Evolutionary conservation across 768 basidiomycete species (phyloP).

Genomic region (Imleria badia): DNA sequence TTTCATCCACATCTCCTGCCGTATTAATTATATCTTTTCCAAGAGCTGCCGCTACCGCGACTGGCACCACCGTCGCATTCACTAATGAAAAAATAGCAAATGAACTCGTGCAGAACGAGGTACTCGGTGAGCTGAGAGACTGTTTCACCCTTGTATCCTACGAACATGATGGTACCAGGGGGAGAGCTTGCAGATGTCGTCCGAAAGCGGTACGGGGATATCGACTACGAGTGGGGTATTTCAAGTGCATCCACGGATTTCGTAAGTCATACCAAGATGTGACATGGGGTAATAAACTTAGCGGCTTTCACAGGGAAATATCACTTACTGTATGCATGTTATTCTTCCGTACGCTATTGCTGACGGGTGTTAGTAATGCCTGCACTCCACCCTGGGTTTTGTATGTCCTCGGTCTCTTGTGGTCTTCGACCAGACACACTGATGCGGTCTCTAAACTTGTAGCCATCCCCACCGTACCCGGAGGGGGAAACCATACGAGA

Average conservation of each 20-base stretch:
- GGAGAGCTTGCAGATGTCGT: slow-evolving; percentile 63
- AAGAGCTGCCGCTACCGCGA: slow-evolving; percentile 68
- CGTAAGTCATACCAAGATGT: slow-evolving; percentile 42
- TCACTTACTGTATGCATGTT: slow-evolving; percentile 61
- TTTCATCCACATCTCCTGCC: not conserved
- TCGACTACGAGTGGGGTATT: slow-evolving; percentile 70
- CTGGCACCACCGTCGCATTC: slow-evolving; percentile 56
- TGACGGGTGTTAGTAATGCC: slow-evolving; percentile 48
- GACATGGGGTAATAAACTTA: not conserved
- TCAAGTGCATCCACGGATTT: slow-evolving; percentile 79
- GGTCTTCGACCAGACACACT: not conserved
- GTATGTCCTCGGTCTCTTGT: slow-evolving; percentile 16
- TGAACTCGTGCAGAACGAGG: slow-evolving; percentile 70
- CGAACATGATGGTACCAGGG: slow-evolving; percentile 37
- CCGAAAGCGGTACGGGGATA: slow-evolving; percentile 56
- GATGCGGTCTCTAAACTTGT: not conserved
- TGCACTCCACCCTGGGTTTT: slow-evolving; percentile 70
- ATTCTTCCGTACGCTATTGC: not conserved
- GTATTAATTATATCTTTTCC: not conserved
- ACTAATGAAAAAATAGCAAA: slow-evolving; percentile 34
- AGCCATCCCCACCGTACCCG: slow-evolving; percentile 74
- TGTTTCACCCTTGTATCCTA: not conserved
- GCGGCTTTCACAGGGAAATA: slow-evolving; percentile 39
- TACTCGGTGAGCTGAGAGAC: slow-evolving; percentile 43
- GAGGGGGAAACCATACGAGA: slow-evolving; percentile 78